Conservation (phyloP, 441 rosid species). For the Pelargonium fulgidum region DNA sequence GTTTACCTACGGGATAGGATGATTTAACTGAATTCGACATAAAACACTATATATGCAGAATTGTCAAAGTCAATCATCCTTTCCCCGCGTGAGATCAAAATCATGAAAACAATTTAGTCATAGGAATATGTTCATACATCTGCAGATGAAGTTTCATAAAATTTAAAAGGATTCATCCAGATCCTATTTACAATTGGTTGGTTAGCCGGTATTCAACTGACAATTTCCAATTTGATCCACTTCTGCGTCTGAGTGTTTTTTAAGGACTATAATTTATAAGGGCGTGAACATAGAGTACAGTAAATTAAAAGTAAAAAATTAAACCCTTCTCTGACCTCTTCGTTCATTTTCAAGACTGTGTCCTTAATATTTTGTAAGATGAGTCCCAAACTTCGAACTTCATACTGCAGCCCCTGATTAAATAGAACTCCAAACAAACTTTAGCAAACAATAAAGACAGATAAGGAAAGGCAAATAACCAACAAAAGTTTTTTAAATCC, state of each 20-base stretch:
- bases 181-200: too few species aligned
- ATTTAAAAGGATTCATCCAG: too few species aligned
- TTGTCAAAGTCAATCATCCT: too few species aligned
- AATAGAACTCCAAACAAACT: conserved; percentile 8
- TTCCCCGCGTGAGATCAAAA: neutral
- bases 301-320: conserved; percentile 11
- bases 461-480: conserved; percentile 15
- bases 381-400: conserved; percentile 44
- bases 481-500: conserved; percentile 14
- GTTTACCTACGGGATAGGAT: too few species aligned
- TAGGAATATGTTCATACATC: too few species aligned
- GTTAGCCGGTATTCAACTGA: too few species aligned
- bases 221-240: too few species aligned
- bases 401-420: conserved; percentile 52
- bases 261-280: conserved; percentile 3
- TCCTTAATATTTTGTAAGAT: conserved; percentile 54
- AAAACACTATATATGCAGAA: too few species aligned
- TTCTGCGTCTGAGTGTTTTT: neutral
- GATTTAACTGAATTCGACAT: too few species aligned
- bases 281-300: conserved; percentile 12
- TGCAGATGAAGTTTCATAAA: too few species aligned
- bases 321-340: conserved; percentile 45
- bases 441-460: conserved; percentile 17
- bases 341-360: conserved; percentile 48
- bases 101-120: neutral